These are phyloP conservation scores for Alternaria triticimaculans DNA, from an alignment of 2,329 filamentous ascomycete species.

Conservation along the genomic window DNA sequence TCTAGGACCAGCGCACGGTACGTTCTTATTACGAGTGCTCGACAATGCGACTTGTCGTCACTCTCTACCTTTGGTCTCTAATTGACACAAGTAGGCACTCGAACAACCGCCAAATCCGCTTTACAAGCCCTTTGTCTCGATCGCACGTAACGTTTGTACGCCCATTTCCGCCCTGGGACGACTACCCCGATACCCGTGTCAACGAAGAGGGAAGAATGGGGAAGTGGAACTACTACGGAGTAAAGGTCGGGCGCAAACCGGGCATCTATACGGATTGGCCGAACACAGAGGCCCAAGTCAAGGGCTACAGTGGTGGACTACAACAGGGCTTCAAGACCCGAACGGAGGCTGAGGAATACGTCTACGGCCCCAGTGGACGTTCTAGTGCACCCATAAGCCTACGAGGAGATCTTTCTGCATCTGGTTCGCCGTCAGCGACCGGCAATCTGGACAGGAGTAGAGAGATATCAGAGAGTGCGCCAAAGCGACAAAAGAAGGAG, in stretches of 20 bases:
- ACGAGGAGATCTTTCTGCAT: slow-evolving; percentile 36
- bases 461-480: slow-evolving; percentile 21
- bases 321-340: slow-evolving; percentile 57
- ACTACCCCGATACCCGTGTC: slow-evolving; percentile 4
- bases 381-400: slow-evolving; percentile 32
- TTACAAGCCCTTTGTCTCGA: neutral
- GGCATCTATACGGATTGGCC: slow-evolving; percentile 72
- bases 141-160: neutral
- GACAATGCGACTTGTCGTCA: neutral
- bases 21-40: neutral
- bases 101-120: neutral
- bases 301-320: slow-evolving; percentile 71
- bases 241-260: slow-evolving; percentile 63
- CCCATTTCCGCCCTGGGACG: slow-evolving; percentile 3
- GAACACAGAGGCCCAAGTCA: slow-evolving; percentile 74
- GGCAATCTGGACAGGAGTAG: slow-evolving; percentile 16
- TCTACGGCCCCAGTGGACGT: slow-evolving; percentile 52
- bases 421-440: slow-evolving; percentile 32
- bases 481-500: slow-evolving; percentile 50
- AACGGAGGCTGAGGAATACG: slow-evolving; percentile 79
- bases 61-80: neutral
- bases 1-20: slow-evolving; percentile 14
- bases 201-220: slow-evolving; percentile 29
- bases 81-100: neutral
- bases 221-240: slow-evolving; percentile 64